Conservation (phyloP, 306 rosid species). For the Acacia confusa region DNA sequence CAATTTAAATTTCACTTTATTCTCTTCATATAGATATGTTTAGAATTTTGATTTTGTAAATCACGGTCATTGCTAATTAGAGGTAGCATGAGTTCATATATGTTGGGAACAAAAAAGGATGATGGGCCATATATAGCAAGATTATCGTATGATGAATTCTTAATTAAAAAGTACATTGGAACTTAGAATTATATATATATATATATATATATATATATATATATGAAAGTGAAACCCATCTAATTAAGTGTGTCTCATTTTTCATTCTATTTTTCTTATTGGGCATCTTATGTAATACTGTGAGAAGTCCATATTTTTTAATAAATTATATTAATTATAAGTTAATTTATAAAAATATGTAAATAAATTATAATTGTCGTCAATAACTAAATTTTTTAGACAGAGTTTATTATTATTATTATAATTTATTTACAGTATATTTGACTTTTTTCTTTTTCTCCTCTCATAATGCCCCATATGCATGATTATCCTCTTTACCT, state of each 20-base stretch:
- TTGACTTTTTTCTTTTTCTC: neutral
- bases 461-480: conserved; percentile 27
- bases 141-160: conserved; percentile 29
- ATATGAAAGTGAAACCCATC: neutral
- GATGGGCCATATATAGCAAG: conserved; percentile 34
- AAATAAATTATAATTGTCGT: neutral
- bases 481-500: conserved; percentile 58
- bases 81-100: conserved; percentile 22
- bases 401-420: neutral
- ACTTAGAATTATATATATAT: neutral
- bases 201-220: too few species aligned
- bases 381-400: neutral
- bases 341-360: neutral
- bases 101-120: conserved; percentile 32
- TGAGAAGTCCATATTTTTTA: neutral
- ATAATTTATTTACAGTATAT: neutral
- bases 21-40: neutral
- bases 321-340: neutral
- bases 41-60: neutral
- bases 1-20: neutral
- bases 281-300: neutral
- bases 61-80: neutral
- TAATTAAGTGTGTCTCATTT: neutral
- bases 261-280: neutral
- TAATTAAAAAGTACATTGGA: neutral